phyloP scores from a whole-genome alignment of 1,284 basidiomycete genomes.

The Pisolithus thermaeus region DNA sequence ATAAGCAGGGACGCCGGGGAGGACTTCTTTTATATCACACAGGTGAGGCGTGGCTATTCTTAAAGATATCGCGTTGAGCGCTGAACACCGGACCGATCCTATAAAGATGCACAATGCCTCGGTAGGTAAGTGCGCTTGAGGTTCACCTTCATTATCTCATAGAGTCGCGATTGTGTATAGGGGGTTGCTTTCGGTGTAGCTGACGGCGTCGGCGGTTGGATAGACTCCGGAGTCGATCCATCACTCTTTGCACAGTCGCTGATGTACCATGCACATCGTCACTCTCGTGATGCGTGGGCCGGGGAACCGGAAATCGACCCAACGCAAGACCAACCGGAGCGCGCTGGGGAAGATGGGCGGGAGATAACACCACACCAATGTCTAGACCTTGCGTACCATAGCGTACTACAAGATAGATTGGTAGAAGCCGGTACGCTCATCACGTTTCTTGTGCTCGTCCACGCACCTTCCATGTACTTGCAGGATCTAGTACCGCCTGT shows the following conservation, averaged over 20 bases:
- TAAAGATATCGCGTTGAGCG: background rate
- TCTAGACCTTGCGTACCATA: slow-evolving; percentile 67
- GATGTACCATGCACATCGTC: slow-evolving; percentile 68
- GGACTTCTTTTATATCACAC: slow-evolving; percentile 75
- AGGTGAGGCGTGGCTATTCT: slow-evolving; percentile 40
- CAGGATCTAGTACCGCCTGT: slow-evolving; percentile 86
- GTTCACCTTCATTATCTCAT: slow-evolving; percentile 19
- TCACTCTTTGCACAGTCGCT: slow-evolving; percentile 65
- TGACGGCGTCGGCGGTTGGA: slow-evolving; percentile 70
- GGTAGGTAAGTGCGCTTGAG: slow-evolving; percentile 45
- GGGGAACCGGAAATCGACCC: slow-evolving; percentile 60
- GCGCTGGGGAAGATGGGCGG: slow-evolving; percentile 55
- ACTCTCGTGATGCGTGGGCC: slow-evolving; percentile 65
- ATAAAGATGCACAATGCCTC: slow-evolving; percentile 68
- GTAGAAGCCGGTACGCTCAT: slow-evolving; percentile 63
- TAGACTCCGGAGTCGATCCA: slow-evolving; percentile 77
- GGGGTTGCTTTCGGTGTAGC: slow-evolving; percentile 73
- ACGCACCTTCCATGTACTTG: slow-evolving; percentile 1
- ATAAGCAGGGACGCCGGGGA: slow-evolving; percentile 56
- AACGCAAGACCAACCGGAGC: slow-evolving; percentile 40
- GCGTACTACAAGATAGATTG: slow-evolving; percentile 61
- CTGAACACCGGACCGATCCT: slow-evolving; percentile 1
- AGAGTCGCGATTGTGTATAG: slow-evolving; percentile 30
- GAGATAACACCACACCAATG: slow-evolving; percentile 68
- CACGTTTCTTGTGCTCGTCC: background rate